Conservation (phyloP, 2,329 filamentous ascomycete genomes). For the Hypoxylon sp. region DNA sequence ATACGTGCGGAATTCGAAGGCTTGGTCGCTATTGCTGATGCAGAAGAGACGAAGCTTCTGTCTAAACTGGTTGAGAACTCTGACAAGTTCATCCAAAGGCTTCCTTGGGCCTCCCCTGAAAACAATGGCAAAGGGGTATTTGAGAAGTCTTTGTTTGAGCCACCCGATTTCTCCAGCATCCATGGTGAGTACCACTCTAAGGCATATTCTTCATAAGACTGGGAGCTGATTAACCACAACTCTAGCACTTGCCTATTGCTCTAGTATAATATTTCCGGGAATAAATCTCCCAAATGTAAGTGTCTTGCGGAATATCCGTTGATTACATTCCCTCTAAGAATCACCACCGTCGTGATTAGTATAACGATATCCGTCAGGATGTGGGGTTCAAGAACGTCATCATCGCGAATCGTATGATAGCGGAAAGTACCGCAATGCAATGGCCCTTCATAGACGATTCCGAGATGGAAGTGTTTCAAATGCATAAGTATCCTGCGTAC, state of each 20-base stretch:
- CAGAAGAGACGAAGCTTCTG: constrained; percentile 73
- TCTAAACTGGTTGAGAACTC: constrained; percentile 75
- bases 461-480: constrained; percentile 73
- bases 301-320: constrained; percentile 29
- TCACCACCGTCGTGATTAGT: constrained; percentile 51
- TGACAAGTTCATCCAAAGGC: constrained; percentile 74
- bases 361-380: constrained; percentile 71
- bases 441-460: constrained; percentile 72
- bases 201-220: not conserved
- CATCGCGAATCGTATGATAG: constrained; percentile 70
- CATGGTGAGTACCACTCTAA: constrained; percentile 67
- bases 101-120: constrained; percentile 72
- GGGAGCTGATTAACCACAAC: not conserved
- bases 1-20: constrained; percentile 73
- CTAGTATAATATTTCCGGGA: constrained; percentile 60
- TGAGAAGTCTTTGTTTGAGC: constrained; percentile 79
- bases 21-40: constrained; percentile 74
- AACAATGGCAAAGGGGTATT: constrained; percentile 68
- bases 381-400: constrained; percentile 77
- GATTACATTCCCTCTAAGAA: not conserved
- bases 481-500: constrained; percentile 75
- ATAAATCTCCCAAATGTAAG: constrained; percentile 63
- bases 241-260: constrained; percentile 61
- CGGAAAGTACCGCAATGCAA: constrained; percentile 62
- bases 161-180: constrained; percentile 80